Evolutionary conservation across 352 stramenopile genomes (phyloP), one percentile per base, ranked within the genome.

Genomic region (Phytophthora hybrid): DNA sequence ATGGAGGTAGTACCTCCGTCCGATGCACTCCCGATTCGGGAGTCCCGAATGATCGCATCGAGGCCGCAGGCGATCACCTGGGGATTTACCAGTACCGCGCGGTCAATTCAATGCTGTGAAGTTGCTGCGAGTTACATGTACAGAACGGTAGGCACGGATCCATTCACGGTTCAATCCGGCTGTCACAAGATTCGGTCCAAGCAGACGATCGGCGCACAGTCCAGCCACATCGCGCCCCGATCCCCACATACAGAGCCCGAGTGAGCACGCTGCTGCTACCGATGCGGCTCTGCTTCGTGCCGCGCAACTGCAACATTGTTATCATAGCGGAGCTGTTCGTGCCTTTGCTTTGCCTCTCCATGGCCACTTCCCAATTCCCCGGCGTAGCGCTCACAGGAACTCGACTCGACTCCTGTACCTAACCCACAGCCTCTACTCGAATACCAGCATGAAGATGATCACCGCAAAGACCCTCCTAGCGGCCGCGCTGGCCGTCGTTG

Each of bases 331-430:
- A 71, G 64, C 55, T 65, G 63, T n/a, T 62, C 19, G 23, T 57
- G 37, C 52, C 6, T 37, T 44, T 47, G 16, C 46, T 14, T 44
- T 10, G 41, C 13, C 47, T 62, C 26, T 69, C 47, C 57, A 51
- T 11, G 55, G 29, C 49, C 63, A 76, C 58, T 76, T 72, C 63
- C 63, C 58, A 66, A 69, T 76, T 69, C 64, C 56, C 56, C 37
- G 39, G 62, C 52, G 52, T 69, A 47, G 62, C 39, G 63, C 41
- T 57, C 44, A 76, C 63, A 76, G 69, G 63, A 73, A 67, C 41
- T 66, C 14, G 34, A 16, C 34, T 41, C 34, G 34, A 23, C 19
- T 18, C 67, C 67, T 70, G 67, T 70, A 74, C 67, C n/a, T 41
- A 57, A 13, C 59, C 8, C 14, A 64, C 39, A 52, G 13, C 32